A percentile compares a stretch with the other conserved stretches of the same genome.
These are phyloP conservation scores for Ampelocalamus luodianensis DNA, from an alignment of 176 grass and related monocot species.

Conservation along the genomic window DNA sequence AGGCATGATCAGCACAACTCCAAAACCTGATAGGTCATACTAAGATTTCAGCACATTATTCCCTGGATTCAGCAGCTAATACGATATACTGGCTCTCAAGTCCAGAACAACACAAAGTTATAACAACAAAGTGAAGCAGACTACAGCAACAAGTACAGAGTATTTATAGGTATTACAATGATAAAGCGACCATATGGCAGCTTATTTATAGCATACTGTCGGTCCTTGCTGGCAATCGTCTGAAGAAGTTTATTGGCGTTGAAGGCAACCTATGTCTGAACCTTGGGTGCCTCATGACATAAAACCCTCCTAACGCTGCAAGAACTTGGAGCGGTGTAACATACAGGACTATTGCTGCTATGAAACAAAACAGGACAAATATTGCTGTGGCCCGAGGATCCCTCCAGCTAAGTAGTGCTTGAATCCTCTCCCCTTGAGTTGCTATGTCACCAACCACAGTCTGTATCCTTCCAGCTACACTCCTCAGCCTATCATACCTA, in stretches of 20 bases:
- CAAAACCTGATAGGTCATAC: slow-evolving; percentile 17
- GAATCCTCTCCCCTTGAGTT: slow-evolving; percentile 91
- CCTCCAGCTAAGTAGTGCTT: slow-evolving; percentile 95
- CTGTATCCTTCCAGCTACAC: slow-evolving; percentile 88
- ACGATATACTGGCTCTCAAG: slow-evolving; percentile 40
- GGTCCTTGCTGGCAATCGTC: slow-evolving; percentile 74
- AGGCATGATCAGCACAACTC: slow-evolving; percentile 11
- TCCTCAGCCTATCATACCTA: slow-evolving; percentile 94
- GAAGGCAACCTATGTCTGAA: slow-evolving; percentile 88
- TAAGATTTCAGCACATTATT: slow-evolving; percentile 44
- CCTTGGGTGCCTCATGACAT: slow-evolving; percentile 88
- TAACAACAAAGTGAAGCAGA: slow-evolving; percentile 25
- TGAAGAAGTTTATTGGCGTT: slow-evolving; percentile 80
- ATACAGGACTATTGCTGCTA: slow-evolving; percentile 77
- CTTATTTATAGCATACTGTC: slow-evolving; percentile 84
- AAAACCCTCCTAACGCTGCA: slow-evolving; percentile 76
- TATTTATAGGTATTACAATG: slow-evolving; percentile 35
- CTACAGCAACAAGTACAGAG: slow-evolving; percentile 26
- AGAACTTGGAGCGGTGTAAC: slow-evolving; percentile 88
- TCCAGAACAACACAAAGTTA: slow-evolving; percentile 42
- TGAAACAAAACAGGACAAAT: slow-evolving; percentile 87
- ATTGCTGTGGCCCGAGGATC: slow-evolving; percentile 85
- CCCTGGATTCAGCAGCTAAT: slow-evolving; percentile 30
- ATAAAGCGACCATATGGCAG: slow-evolving; percentile 4
- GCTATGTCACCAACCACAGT: slow-evolving; percentile 90